Evolutionary conservation across 2,329 filamentous ascomycete genomes (phyloP), one percentile per base, ranked within the genome.

Genomic region (Erysiphe pulchra): DNA sequence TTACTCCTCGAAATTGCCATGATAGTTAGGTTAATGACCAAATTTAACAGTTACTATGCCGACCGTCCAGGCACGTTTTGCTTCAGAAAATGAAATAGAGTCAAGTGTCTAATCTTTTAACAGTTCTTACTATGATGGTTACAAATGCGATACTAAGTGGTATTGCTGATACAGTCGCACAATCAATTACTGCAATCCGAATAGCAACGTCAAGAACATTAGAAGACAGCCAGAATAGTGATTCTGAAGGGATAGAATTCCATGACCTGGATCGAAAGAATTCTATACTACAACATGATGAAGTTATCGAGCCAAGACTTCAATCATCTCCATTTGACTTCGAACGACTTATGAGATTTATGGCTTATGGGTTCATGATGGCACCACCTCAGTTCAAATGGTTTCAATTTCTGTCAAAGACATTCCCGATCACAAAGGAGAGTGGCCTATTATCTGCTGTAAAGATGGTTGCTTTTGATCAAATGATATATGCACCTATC

Each of bases 91-190:
- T 17, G 24, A 12, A 41, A 32, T 45, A 17, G 18, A 42, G 45
- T 39, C 44, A n/a, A n/a, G 16, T 37, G 20, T 41, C 47, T 42
- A 47, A 52, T 46, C 30, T 24, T 34, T 31, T 30, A 6, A 20
- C 59, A 81, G 82, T 98, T 38, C 73, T 98, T 56, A 98, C 90
- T 50, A 98, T 92, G 63, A 98, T 98, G 87, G 83, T 94, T 59
- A 93, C 87, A 60, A 98, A 98, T 65, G 82, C 90, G 53, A 79
- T 95, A 47, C 75, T 98, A 48, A 85, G 84, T 64, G 90, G 90
- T 55, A 79, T 98, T 54, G 90, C 90, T 62, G 90, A 98, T 62
- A 95, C 90, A 32, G 83, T 92, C 42, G 90, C 90, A 48, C 90
- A 98, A 62, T 77, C 81, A 48, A 80, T 98, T 59, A 92, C 90